Base-by-base conservation (phyloP, 805 yeast species). In the Sugiyamaella lignohabitans region DNA sequence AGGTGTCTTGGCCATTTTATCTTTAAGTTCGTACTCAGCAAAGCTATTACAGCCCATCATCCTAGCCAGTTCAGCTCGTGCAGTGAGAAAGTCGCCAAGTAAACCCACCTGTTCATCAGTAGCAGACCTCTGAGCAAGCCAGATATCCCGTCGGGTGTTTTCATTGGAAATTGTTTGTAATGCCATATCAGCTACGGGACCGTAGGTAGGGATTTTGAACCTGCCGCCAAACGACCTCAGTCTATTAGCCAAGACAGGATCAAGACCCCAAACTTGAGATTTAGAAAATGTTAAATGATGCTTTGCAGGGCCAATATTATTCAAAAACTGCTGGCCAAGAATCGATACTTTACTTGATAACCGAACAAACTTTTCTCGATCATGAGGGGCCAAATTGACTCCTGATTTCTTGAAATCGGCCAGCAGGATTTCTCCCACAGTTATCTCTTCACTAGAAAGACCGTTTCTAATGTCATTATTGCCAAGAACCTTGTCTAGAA, bases 391-490 rank as follows among this genome's bases (percentile, higher is more conserved):
- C 82, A 88, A 80, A 58, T 82, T 82, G 27, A 89, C 84, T 0
- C 98, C 98, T 0, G 96, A 86, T 54, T 87, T 81, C 55, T 85
- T 84, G 59, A 93, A 93, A 64, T 93, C 98, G 38, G 84, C 79
- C 52, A 83, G 70, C 21, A 93, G 70, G 41, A 89, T 76, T 44
- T 78, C 74, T 0, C 96, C 98, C 1, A 89, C 98, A 44, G 81
- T 76, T 11, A 78, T 61, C 58, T 93, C 97, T 64, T 93, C 98
- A 1, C 67, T 63, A 2, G 82, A 63, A n/a, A 91, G 66, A 2
- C 70, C 54, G 2, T 57, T 47, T 6, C 57, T 44, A 4, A 71
- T 60, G 22, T 66, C 71, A 1, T 63, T 58, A 38, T 65, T 67
- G 1, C 68, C 63, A 46, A 89, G 64, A 0, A 83, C 80, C n/a